Base-by-base conservation (phyloP, 768 basidiomycete genomes). In the Rhodotorula graminis region DNA sequence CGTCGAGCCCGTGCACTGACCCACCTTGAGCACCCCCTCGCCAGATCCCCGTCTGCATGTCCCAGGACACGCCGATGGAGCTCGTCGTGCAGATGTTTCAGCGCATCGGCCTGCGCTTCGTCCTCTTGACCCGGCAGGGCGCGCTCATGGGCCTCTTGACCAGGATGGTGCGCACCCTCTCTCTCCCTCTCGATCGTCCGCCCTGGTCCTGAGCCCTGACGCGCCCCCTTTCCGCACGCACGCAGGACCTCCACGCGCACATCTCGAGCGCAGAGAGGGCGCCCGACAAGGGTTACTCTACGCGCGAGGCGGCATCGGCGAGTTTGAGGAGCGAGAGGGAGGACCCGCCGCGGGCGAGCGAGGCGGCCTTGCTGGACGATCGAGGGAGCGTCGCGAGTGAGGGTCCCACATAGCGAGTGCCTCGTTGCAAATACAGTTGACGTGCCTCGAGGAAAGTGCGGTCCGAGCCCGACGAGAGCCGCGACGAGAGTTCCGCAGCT, bases 41-140 rank as follows among this genome's bases (percentile, higher is more conserved):
- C 7, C 57, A 76, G 71, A 75, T 72, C 5, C 77, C 77, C 11
- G 70, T 78, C 49, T 62, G 52, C 12, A 15, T 77, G 12, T 70
- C 53, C 49, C 61, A 65, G 25, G 71, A 74, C 29, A 76, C 71
- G 25, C 69, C 78, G 10, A 72, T 75, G 71, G 78, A 78, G 57
- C 60, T 78, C 44, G 75, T 76, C 50, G 76, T 78, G 5, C 76
- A 78, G 64, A 72, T 78, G 70, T 78, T 77, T 55, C 78, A 75
- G 52, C 60, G 73, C 11, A 59, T 78, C 23, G 78, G 76, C 0
- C 59, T 75, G 16, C 67, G 76, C 15, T 72, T 69, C 53, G 55
- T 77, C 53, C 63, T 77, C 29, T 64, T 75, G 56, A 75, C 76
- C 0, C 53, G 62, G n/a, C 70, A 64, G 7, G 73, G 73, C 31